phyloP scores from a whole-genome alignment of 2,329 filamentous ascomycete species.

The Trichoderma sp. region DNA sequence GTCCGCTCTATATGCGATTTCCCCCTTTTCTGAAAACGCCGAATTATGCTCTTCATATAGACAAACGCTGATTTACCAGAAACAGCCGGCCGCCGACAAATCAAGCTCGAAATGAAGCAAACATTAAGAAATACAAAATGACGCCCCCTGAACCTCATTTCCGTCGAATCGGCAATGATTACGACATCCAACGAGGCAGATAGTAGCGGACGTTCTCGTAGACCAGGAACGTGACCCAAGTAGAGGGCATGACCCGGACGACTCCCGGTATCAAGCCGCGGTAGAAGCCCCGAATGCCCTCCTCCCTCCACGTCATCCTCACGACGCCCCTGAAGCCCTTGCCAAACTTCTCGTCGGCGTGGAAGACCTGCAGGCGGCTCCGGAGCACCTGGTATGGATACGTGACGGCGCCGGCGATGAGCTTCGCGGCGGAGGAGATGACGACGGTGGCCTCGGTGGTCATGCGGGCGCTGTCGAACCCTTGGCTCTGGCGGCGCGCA shows the following conservation, averaged over 20 bases:
- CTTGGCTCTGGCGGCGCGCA: constrained; percentile 35
- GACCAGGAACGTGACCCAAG: constrained; percentile 93
- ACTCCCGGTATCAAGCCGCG: constrained; percentile 85
- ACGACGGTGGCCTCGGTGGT: constrained; percentile 75
- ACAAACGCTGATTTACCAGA: constrained; percentile 1
- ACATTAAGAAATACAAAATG: not conserved
- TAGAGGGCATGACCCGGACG: constrained; percentile 87
- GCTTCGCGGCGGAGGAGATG: constrained; percentile 77
- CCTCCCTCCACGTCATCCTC: constrained; percentile 70
- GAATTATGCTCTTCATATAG: not conserved
- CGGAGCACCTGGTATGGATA: constrained; percentile 95
- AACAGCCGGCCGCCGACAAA: not conserved
- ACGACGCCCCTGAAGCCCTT: constrained; percentile 69
- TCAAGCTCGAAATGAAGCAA: not conserved
- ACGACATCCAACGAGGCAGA: constrained; percentile 48
- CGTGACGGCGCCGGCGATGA: constrained; percentile 83
- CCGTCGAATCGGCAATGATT: not conserved
- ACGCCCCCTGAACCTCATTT: not conserved
- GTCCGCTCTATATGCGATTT: not conserved
- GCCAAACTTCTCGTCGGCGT: constrained; percentile 72
- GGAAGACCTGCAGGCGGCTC: constrained; percentile 84
- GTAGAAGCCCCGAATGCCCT: constrained; percentile 84
- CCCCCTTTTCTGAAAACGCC: not conserved
- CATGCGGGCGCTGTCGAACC: constrained; percentile 39
- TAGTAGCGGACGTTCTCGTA: constrained; percentile 90